These are phyloP conservation scores for Begonia loranthoides DNA, from an alignment of 306 rosid genomes.

Conservation along the genomic window DNA sequence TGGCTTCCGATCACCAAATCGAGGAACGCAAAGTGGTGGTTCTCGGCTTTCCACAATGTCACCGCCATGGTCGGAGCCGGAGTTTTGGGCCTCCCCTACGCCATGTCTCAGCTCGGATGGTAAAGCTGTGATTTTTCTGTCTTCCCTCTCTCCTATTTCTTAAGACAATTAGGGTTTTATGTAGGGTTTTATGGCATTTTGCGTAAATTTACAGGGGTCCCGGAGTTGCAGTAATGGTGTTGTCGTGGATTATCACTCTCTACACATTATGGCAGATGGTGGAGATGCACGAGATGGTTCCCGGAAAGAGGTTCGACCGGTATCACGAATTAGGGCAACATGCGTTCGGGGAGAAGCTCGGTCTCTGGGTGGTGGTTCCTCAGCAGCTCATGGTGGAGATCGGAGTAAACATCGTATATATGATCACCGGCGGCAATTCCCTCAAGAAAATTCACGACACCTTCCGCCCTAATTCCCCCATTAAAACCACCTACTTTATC, in stretches of 20 bases:
- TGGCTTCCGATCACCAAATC: slow-evolving; percentile 27
- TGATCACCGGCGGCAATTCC: slow-evolving; percentile 61
- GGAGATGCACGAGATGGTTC: slow-evolving; percentile 38
- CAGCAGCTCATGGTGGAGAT: slow-evolving; percentile 45
- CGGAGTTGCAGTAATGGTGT: slow-evolving; percentile 17
- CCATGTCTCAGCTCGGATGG: slow-evolving; percentile 27
- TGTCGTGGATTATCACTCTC: slow-evolving; percentile 49
- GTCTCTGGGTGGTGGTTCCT: slow-evolving; percentile 41
- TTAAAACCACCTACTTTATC: slow-evolving; percentile 37
- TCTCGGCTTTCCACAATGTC: slow-evolving; percentile 31
- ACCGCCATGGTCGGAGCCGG: slow-evolving; percentile 31
- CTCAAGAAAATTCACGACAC: slow-evolving; percentile 41
- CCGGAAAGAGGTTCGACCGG: slow-evolving; percentile 43
- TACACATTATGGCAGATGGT: slow-evolving; percentile 51
- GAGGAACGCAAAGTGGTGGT: slow-evolving; percentile 29
- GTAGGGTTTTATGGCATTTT: background rate
- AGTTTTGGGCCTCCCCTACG: slow-evolving; percentile 22
- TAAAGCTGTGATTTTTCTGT: background rate
- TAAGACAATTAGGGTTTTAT: background rate
- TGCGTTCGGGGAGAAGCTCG: slow-evolving; percentile 28
- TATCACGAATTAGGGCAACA: slow-evolving; percentile 44
- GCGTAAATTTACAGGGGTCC: slow-evolving; percentile 18
- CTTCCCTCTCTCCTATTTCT: background rate
- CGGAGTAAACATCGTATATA: slow-evolving; percentile 42
- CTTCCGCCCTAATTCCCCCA: background rate